Evolutionary conservation across 805 yeast species (phyloP).

Genomic region (Torulaspora maleeae): DNA sequence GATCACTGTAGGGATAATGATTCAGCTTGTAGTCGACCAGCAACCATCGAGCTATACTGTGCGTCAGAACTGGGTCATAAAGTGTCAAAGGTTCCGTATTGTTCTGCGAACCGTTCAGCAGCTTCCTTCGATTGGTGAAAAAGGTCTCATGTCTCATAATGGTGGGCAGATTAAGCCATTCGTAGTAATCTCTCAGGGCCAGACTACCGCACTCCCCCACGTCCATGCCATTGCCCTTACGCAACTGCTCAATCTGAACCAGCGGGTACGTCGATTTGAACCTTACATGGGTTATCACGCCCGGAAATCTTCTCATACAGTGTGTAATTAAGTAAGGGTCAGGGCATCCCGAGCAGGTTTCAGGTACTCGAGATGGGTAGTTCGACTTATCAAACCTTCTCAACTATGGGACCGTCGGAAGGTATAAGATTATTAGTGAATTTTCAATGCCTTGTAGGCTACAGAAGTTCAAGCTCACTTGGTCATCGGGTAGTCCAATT

Average conservation of each 20-base stretch:
- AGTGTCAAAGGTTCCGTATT: slow-evolving; percentile 7
- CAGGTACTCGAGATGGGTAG: too few species aligned
- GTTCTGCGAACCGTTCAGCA: not conserved
- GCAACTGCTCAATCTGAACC: slow-evolving; percentile 14
- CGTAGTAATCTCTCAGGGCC: slow-evolving; percentile 19
- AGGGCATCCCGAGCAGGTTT: too few species aligned
- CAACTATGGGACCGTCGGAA: slow-evolving; percentile 1
- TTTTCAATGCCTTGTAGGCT: not conserved
- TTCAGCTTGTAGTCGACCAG: slow-evolving; percentile 65
- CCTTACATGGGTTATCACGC: slow-evolving; percentile 7
- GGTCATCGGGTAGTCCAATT: not conserved
- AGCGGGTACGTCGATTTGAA: slow-evolving; percentile 12
- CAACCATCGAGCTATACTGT: slow-evolving; percentile 64
- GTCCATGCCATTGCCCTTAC: slow-evolving; percentile 6
- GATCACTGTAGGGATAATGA: slow-evolving; percentile 62
- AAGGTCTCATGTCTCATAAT: slow-evolving; percentile 19
- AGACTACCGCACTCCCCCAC: slow-evolving; percentile 9
- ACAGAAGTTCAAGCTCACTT: too few species aligned
- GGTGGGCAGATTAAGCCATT: slow-evolving; percentile 14
- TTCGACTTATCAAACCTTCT: too few species aligned
- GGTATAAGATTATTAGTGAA: not conserved
- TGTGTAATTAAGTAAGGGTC: not conserved
- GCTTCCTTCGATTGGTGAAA: slow-evolving; percentile 10
- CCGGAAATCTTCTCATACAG: slow-evolving; percentile 7
- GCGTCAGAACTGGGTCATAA: slow-evolving; percentile 20